Evolutionary conservation across 352 stramenopile genomes (phyloP).

Genomic region (Peronospora tabacina): DNA sequence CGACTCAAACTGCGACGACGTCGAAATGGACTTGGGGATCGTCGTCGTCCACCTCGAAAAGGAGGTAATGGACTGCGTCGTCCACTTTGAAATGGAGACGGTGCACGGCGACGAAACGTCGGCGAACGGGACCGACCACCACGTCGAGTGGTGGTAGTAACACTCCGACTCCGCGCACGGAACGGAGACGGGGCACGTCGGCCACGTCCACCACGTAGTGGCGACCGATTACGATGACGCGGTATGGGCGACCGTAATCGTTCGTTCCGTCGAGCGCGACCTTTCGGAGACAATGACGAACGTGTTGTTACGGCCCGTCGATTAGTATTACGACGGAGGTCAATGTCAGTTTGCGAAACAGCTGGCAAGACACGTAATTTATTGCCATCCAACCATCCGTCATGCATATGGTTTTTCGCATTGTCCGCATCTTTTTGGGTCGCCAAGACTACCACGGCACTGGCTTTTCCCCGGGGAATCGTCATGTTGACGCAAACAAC

Average conservation of each 20-base stretch:
- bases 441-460: constrained; percentile 54
- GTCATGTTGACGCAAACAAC: constrained; percentile 53
- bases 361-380: constrained; percentile 53
- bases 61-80: constrained; percentile 17
- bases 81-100: constrained; percentile 35
- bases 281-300: constrained; percentile 20
- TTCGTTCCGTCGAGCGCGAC: constrained; percentile 13
- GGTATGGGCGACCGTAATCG: constrained; percentile 20
- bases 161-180: constrained; percentile 39
- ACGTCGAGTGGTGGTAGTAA: constrained; percentile 23
- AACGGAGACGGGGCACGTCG: constrained; percentile 40
- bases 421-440: constrained; percentile 42
- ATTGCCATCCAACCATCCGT: constrained; percentile 78
- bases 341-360: constrained; percentile 5
- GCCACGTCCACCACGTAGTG: constrained; percentile 8
- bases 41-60: constrained; percentile 23
- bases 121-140: constrained; percentile 31
- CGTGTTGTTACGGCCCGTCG: constrained; percentile 9
- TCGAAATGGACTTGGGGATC: constrained; percentile 32
- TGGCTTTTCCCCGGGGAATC: constrained; percentile 28
- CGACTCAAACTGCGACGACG: constrained; percentile 26
- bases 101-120: constrained; percentile 29
- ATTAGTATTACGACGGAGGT: background rate
- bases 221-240: constrained; percentile 17
- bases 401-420: constrained; percentile 70